phyloP scores from a whole-genome alignment of 441 rosid genomes.

The Geranium incanum region DNA sequence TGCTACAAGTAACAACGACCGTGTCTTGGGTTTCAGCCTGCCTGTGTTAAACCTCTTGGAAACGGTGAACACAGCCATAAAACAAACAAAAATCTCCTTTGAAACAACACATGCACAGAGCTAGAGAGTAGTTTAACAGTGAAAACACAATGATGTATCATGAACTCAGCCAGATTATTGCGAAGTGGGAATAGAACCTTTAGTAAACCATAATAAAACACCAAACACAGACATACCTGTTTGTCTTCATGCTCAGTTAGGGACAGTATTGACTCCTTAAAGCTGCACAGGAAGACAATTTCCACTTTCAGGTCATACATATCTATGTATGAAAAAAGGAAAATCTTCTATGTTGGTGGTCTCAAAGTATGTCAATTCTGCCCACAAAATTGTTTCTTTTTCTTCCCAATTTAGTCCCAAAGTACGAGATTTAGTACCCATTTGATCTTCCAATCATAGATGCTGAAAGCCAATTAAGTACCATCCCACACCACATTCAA shows the following conservation, averaged over 20 bases:
- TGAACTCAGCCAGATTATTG: background rate
- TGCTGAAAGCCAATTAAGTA: background rate
- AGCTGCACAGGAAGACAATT: constrained; percentile 48
- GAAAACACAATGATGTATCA: background rate
- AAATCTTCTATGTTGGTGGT: background rate
- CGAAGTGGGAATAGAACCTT: background rate
- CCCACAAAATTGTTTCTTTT: too few species aligned
- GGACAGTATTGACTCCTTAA: constrained; percentile 71
- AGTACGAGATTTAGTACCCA: background rate
- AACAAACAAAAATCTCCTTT: background rate
- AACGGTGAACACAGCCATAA: background rate
- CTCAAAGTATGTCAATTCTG: background rate
- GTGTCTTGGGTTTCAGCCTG: background rate
- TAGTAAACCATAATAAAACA: background rate
- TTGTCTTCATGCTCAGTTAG: constrained; percentile 90
- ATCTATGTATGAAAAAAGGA: constrained; percentile 7
- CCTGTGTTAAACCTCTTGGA: background rate
- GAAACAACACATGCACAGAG: background rate
- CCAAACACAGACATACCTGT: constrained; percentile 41
- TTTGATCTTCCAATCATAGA: background rate
- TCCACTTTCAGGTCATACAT: constrained; percentile 15
- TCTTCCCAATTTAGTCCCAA: background rate
- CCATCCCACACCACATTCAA: background rate
- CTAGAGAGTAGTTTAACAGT: background rate
- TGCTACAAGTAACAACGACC: background rate